A percentile compares a stretch with the other conserved stretches of the same genome.
Conservation (phyloP, 345 rosid genomes). For the Abelmoschus esculentus region DNA sequence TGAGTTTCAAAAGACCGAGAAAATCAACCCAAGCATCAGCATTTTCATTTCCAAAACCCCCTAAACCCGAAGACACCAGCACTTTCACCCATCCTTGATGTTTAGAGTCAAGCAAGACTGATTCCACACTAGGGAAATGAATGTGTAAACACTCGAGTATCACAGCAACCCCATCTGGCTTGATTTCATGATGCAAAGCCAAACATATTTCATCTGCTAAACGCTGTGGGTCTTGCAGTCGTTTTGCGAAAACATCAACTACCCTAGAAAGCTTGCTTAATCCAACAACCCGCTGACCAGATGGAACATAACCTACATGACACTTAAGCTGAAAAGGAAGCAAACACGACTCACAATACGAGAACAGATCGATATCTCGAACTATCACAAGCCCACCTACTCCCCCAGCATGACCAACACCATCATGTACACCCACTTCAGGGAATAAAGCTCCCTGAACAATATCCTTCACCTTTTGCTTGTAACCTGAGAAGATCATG, state of each 20-base stretch:
- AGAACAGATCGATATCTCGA: constrained; percentile 76
- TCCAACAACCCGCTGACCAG: constrained; percentile 70
- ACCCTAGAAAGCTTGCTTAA: constrained; percentile 91
- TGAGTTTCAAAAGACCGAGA: constrained; percentile 49
- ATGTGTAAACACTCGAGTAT: constrained; percentile 76
- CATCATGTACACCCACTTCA: constrained; percentile 70
- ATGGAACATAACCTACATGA: constrained; percentile 84
- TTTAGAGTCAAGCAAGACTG: constrained; percentile 36
- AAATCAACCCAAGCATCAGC: constrained; percentile 67
- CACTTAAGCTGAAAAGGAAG: constrained; percentile 83
- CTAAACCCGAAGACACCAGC: constrained; percentile 58
- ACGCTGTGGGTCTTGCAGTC: constrained; percentile 82
- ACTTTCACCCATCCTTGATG: constrained; percentile 49
- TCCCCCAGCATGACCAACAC: constrained; percentile 77
- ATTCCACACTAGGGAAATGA: constrained; percentile 55
- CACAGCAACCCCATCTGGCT: constrained; percentile 83
- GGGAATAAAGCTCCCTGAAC: constrained; percentile 89
- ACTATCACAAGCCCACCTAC: constrained; percentile 84
- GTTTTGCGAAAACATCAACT: constrained; percentile 71
- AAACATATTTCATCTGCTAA: constrained; percentile 67
- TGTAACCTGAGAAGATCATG: constrained; percentile 50
- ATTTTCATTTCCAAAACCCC: constrained; percentile 59
- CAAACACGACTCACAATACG: constrained; percentile 87
- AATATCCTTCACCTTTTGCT: constrained; percentile 58
- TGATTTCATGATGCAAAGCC: constrained; percentile 66